A percentile compares a stretch with the other conserved stretches of the same genome.
Evolutionary conservation across 2,329 filamentous ascomycete genomes (phyloP).

Genomic region (Aspergillus tamarii): DNA sequence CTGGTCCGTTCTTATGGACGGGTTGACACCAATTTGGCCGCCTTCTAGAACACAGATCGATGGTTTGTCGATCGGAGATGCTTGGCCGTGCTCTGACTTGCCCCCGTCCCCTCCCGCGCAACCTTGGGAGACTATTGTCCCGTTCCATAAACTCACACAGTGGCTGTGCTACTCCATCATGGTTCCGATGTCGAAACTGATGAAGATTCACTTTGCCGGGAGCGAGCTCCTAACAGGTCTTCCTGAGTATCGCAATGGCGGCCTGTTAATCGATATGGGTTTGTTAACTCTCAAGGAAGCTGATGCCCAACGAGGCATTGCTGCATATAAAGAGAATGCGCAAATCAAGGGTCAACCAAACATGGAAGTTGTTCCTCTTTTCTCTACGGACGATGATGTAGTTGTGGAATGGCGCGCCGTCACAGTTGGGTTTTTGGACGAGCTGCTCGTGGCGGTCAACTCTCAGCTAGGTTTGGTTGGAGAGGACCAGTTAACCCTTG

Average conservation of each 20-base stretch:
- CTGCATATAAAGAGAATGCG: slow-evolving; percentile 71
- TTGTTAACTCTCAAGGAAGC: slow-evolving; percentile 74
- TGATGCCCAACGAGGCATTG: slow-evolving; percentile 71
- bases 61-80: slow-evolving; percentile 84
- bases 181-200: slow-evolving; percentile 82
- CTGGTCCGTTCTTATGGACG: slow-evolving; percentile 89
- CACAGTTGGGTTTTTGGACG: slow-evolving; percentile 74
- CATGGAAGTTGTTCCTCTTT: slow-evolving; percentile 74
- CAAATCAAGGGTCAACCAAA: slow-evolving; percentile 71
- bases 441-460: slow-evolving; percentile 71
- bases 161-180: slow-evolving; percentile 95
- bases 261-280: slow-evolving; percentile 82
- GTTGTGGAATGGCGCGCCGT: slow-evolving; percentile 79
- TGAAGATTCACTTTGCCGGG: slow-evolving; percentile 79
- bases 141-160: slow-evolving; percentile 92
- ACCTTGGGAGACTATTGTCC: slow-evolving; percentile 79
- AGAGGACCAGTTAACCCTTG: slow-evolving; percentile 70
- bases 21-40: slow-evolving; percentile 86
- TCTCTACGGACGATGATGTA: slow-evolving; percentile 73
- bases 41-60: slow-evolving; percentile 82
- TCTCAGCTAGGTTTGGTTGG: slow-evolving; percentile 68
- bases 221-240: slow-evolving; percentile 82
- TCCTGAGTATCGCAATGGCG: slow-evolving; percentile 91
- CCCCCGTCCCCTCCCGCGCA: slow-evolving; percentile 67
- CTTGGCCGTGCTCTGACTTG: slow-evolving; percentile 88